Conservation (phyloP, 257 asterid genomes). For the Fraxinus pennsylvanica region DNA sequence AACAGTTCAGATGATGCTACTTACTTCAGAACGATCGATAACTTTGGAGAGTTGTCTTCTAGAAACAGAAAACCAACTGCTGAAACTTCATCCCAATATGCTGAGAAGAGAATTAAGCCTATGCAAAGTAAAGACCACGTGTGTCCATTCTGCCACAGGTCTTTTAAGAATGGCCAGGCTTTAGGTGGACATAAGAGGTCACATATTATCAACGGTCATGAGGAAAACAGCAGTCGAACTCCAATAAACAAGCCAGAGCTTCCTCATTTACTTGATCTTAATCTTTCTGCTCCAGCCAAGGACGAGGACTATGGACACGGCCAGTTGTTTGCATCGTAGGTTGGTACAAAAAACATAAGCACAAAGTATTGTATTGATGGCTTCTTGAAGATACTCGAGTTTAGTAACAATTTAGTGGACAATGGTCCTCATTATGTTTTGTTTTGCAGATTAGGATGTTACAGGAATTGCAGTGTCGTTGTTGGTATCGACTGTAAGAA, state of each 20-base stretch:
- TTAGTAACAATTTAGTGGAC: conserved; percentile 17
- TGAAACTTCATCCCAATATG: conserved; percentile 34
- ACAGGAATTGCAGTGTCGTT: not conserved
- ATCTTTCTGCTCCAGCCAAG: conserved; percentile 76
- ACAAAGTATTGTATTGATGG: conserved; percentile 6
- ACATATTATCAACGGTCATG: conserved; percentile 57
- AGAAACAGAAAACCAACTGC: conserved; percentile 39
- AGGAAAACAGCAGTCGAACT: conserved; percentile 35
- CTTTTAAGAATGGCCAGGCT: conserved; percentile 94
- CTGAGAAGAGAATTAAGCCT: conserved; percentile 43
- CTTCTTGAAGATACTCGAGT: conserved; percentile 16
- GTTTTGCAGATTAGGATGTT: not conserved
- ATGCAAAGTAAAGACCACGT: conserved; percentile 59
- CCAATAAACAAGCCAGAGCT: conserved; percentile 40
- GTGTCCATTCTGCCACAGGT: conserved; percentile 74
- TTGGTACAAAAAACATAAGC: not conserved
- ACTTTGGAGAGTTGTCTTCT: conserved; percentile 34
- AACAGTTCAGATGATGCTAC: conserved; percentile 55
- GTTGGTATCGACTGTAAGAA: conserved; percentile 13
- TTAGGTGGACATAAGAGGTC: conserved; percentile 95
- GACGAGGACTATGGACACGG: conserved; percentile 47
- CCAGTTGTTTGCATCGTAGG: conserved; percentile 40
- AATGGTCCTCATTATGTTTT: not conserved
- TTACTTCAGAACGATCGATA: conserved; percentile 31
- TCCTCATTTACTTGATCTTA: conserved; percentile 68